Evolutionary conservation across 1,284 basidiomycete genomes (phyloP), one percentile per base, ranked within the genome.

Genomic region (Rhodotorula sp.): DNA sequence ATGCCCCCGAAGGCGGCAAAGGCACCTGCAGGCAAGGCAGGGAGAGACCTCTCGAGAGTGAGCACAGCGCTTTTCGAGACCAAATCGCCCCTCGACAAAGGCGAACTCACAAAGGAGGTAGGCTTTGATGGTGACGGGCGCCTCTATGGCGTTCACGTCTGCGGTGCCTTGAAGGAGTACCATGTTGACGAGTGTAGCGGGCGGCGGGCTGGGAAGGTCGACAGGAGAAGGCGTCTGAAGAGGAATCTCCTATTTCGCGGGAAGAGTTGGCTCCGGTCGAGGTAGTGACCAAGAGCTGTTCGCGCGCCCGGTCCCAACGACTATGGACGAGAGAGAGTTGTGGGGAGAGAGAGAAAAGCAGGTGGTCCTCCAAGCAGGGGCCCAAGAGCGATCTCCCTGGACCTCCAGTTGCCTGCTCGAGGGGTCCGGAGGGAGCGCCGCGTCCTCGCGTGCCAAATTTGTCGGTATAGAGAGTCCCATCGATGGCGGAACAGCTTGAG

Each of bases 51-150:
- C 28, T 28, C 28, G 43, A 16, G 31, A 31, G 49, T 62, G n/a
- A 38, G 34, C 34, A 34, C 12, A 2, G 21, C 23, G 3, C 26
- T 5, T 21, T 3, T 15, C 34, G 34, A 26, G 14, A 38, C 26
- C 28, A n/a, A 55, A 23, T 69, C 12, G 58, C 34, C 2, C 72
- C 67, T 34, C 34, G 34, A 38, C 34, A 38, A 38, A 63, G 7
- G 21, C 57, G 5, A 18, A 69, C 77, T 62, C 76, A 70, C 63
- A 72, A 49, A 48, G 52, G 10, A 74, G 28, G 68, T 73, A 76
- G 1, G 71, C 77, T 70, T 78, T 78, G 43, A 73, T 34, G 21
- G 77, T 77, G 56, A 78, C 77, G 21, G 77, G 77, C 38, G 76
- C 76, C 64, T 78, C 77, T 62, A 77, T 67, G 18, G 65, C 56